Conservation (phyloP, 2,329 filamentous ascomycete genomes). For the Curvularia eragrostidis region DNA sequence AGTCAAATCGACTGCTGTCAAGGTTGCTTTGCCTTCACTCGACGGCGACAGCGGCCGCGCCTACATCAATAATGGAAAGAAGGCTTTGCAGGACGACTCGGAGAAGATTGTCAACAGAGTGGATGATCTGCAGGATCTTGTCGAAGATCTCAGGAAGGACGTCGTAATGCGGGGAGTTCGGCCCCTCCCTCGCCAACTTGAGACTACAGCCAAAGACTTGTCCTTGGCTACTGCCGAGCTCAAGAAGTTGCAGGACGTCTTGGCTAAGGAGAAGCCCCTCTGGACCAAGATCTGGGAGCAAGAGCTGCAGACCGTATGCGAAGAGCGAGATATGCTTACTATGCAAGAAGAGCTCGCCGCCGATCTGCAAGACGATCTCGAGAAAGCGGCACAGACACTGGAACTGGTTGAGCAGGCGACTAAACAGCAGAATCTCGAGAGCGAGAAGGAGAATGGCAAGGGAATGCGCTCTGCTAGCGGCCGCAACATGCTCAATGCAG, state of each 20-base stretch:
- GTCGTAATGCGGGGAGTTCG: conserved; percentile 92
- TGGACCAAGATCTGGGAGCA: conserved; percentile 99
- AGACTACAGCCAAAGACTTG: conserved; percentile 88
- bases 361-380: conserved; percentile 91
- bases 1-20: conserved; percentile 77
- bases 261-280: conserved; percentile 89
- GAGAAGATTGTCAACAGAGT: conserved; percentile 90
- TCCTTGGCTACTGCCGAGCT: conserved; percentile 80
- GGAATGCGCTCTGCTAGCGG: conserved; percentile 59
- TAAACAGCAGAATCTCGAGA: conserved; percentile 90
- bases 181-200: conserved; percentile 87
- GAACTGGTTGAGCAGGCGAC: conserved; percentile 95
- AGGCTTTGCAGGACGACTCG: conserved; percentile 83
- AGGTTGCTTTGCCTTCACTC: conserved; percentile 72
- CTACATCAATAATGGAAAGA: conserved; percentile 87
- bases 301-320: conserved; percentile 92
- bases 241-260: conserved; percentile 91
- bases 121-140: conserved; percentile 94
- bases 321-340: conserved; percentile 91
- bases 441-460: conserved; percentile 60
- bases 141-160: conserved; percentile 96
- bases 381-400: conserved; percentile 93
- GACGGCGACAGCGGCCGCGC: conserved; percentile 81
- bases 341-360: conserved; percentile 95
- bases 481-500: conserved; percentile 43